phyloP scores from a whole-genome alignment of 164 flowering plant genomes.

The Stephania japonica region DNA sequence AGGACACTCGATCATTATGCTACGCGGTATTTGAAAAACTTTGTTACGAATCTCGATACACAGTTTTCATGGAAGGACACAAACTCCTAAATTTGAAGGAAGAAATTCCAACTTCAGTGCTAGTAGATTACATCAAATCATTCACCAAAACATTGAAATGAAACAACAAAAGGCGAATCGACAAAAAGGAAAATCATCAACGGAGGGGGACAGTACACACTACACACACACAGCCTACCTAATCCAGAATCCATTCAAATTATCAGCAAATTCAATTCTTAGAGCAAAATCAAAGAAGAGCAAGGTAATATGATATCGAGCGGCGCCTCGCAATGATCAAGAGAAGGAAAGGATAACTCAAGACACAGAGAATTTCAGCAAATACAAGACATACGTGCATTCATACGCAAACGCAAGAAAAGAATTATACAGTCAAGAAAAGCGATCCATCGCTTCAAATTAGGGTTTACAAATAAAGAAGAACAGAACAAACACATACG shows the following conservation, averaged over 20 bases:
- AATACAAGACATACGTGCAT: not conserved
- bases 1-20: not conserved
- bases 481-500: conserved; percentile 17
- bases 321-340: not conserved
- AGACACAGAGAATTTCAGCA: not conserved
- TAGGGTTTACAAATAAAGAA: not conserved
- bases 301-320: not conserved
- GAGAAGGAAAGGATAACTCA: conserved; percentile 1
- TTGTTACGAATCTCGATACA: not conserved
- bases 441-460: conserved; percentile 7
- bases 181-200: not conserved
- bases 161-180: not conserved
- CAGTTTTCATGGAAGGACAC: not conserved
- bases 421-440: conserved; percentile 7
- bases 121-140: not conserved
- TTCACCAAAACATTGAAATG: not conserved
- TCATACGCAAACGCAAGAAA: conserved; percentile 17
- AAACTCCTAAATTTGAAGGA: not conserved
- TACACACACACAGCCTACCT: conserved; percentile 17
- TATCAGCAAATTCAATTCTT: not conserved
- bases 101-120: not conserved
- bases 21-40: not conserved
- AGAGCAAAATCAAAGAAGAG: not conserved
- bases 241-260: conserved; percentile 30
- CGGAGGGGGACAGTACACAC: not conserved